Evolutionary conservation across 2,329 filamentous ascomycete species (phyloP).

Genomic region (Fusarium albosuccineum): DNA sequence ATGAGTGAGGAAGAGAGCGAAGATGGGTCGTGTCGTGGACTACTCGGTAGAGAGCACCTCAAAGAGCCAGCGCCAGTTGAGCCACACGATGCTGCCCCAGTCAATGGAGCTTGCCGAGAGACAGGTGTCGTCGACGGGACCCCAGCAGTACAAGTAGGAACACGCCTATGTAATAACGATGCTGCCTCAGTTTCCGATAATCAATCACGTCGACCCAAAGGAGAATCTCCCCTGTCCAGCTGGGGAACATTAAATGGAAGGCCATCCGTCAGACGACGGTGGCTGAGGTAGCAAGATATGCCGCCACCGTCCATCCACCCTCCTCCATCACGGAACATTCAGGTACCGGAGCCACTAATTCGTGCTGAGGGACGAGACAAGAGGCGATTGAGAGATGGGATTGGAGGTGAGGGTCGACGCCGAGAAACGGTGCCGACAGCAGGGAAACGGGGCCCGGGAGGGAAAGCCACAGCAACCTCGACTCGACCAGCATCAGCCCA

Average conservation of each 20-base stretch:
- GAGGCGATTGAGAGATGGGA: slow-evolving; percentile 24
- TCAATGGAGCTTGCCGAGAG: slow-evolving; percentile 5
- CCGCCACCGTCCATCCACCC: slow-evolving; percentile 37
- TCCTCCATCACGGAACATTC: slow-evolving; percentile 26
- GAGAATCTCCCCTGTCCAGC: slow-evolving; percentile 20
- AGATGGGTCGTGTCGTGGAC: slow-evolving; percentile 7
- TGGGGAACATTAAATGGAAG: slow-evolving; percentile 20
- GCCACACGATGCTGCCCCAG: slow-evolving; percentile 27
- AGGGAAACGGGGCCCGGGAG: slow-evolving; percentile 36
- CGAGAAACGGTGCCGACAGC: slow-evolving; percentile 35
- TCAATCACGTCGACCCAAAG: slow-evolving; percentile 13
- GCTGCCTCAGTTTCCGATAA: slow-evolving; percentile 12
- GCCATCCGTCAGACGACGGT: slow-evolving; percentile 27
- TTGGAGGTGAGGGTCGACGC: slow-evolving; percentile 24
- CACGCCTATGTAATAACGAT: not conserved
- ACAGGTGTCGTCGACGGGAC: slow-evolving; percentile 1
- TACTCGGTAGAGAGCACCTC: slow-evolving; percentile 1
- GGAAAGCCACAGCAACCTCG: slow-evolving; percentile 36
- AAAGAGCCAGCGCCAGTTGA: slow-evolving; percentile 16
- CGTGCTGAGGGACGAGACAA: slow-evolving; percentile 19
- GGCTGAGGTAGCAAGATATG: slow-evolving; percentile 32
- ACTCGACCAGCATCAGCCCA: not conserved
- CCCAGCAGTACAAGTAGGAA: slow-evolving; percentile 3
- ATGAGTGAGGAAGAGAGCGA: not conserved
- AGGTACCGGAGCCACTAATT: slow-evolving; percentile 41